These are phyloP conservation scores for Beta lomatogona DNA, from an alignment of 179 eudicot species.

Conservation along the genomic window DNA sequence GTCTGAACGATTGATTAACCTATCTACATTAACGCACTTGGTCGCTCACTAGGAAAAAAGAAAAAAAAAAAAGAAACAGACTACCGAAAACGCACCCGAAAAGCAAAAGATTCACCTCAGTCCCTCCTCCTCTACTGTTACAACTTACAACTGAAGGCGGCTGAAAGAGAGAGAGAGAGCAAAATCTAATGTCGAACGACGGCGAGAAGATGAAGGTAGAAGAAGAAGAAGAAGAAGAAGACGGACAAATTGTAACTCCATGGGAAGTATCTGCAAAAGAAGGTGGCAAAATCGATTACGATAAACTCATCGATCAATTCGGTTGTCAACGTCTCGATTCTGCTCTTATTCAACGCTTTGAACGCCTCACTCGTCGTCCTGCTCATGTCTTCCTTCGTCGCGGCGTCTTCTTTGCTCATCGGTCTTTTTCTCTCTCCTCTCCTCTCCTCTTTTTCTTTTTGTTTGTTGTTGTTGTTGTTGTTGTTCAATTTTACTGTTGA, in stretches of 20 bases:
- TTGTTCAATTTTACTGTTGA: not conserved
- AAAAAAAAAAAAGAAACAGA: no score
- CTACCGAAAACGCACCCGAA: no score
- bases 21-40: no score
- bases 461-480: not conserved
- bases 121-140: not conserved
- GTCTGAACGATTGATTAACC: no score
- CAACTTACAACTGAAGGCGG: no score
- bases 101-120: no score
- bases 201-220: not conserved
- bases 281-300: conserved; percentile 84
- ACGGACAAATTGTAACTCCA: conserved; percentile 69
- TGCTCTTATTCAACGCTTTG: conserved; percentile 53
- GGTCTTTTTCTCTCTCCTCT: conserved; percentile 32
- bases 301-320: conserved; percentile 76
- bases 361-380: conserved; percentile 59
- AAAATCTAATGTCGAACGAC: not conserved
- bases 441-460: no score
- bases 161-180: not conserved
- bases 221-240: conserved; percentile 39
- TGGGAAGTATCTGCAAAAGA: conserved; percentile 78
- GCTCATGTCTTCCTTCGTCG: conserved; percentile 93
- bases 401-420: conserved; percentile 88
- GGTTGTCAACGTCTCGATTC: conserved; percentile 74
- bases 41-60: no score